Percentiles rank a stretch among this genome's conserved stretches.
These are phyloP conservation scores for Scedosporium minutisporum DNA, from an alignment of 2,329 filamentous ascomycete species.

Conservation along the genomic window DNA sequence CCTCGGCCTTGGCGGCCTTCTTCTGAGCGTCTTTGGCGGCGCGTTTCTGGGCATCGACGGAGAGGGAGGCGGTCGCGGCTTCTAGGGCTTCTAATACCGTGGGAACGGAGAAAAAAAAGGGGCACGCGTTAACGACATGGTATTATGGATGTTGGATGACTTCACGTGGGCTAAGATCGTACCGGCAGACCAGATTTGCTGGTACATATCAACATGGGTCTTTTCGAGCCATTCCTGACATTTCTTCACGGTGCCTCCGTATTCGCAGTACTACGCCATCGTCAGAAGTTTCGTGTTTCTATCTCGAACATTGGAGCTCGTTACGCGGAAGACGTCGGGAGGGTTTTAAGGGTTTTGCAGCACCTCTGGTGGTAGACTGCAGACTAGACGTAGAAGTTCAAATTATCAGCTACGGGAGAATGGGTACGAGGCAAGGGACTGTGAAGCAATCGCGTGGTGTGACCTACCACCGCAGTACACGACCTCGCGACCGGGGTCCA, in stretches of 20 bases:
- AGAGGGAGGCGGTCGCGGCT: conserved; percentile 76
- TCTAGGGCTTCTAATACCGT: conserved; percentile 58
- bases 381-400: conserved; percentile 33
- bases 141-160: no score
- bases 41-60: conserved; percentile 84
- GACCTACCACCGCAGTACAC: conserved; percentile 47
- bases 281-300: conserved; percentile 8
- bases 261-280: conserved; percentile 85
- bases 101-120: neutral
- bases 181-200: conserved; percentile 80
- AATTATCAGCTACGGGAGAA: neutral
- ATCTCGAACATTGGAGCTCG: neutral
- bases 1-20: conserved; percentile 89
- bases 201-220: conserved; percentile 64
- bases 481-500: conserved; percentile 34
- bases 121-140: neutral
- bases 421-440: neutral
- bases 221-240: conserved; percentile 92
- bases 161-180: conserved; percentile 15
- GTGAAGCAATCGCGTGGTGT: neutral
- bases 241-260: conserved; percentile 91
- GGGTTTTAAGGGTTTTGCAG: conserved; percentile 14
- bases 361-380: conserved; percentile 56
- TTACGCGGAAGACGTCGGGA: conserved; percentile 7
- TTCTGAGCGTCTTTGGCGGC: conserved; percentile 94